Evolutionary conservation across 2,329 filamentous ascomycete genomes (phyloP).

Genomic region (Phyllosticta citribraziliensis): DNA sequence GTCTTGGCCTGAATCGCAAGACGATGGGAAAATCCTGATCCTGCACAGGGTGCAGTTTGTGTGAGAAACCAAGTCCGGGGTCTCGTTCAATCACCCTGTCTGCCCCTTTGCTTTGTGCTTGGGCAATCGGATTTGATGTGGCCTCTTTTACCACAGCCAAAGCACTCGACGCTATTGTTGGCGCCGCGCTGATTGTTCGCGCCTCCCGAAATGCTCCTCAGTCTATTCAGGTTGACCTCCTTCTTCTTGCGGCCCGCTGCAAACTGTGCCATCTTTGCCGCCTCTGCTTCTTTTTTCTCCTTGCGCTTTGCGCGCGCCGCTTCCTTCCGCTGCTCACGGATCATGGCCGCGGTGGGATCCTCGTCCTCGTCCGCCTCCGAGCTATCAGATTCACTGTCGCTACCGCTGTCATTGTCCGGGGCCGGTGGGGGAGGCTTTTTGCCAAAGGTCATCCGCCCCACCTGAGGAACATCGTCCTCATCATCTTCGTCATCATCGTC

Average conservation of each 20-base stretch:
- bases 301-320: slow-evolving; percentile 34
- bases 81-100: not conserved
- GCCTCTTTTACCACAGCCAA: slow-evolving; percentile 51
- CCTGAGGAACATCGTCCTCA: slow-evolving; percentile 21
- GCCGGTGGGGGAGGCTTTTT: slow-evolving; percentile 32
- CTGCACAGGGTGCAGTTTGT: not conserved
- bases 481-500: slow-evolving; percentile 25
- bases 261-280: slow-evolving; percentile 40
- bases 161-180: slow-evolving; percentile 39
- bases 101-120: slow-evolving; percentile 17
- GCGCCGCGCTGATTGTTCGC: slow-evolving; percentile 10
- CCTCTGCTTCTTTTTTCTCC: slow-evolving; percentile 41
- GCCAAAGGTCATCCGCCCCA: slow-evolving; percentile 41
- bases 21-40: not conserved
- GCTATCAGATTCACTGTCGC: slow-evolving; percentile 22
- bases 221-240: slow-evolving; percentile 54
- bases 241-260: slow-evolving; percentile 54
- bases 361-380: slow-evolving; percentile 30
- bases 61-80: not conserved
- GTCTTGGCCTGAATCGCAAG: no score
- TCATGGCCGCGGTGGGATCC: slow-evolving; percentile 33
- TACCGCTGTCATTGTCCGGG: slow-evolving; percentile 26
- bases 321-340: slow-evolving; percentile 36
- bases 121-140: slow-evolving; percentile 52
- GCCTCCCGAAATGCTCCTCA: slow-evolving; percentile 36